These are phyloP conservation scores for Pelargonium exstipulatum DNA, from an alignment of 441 rosid species.

Conservation along the genomic window DNA sequence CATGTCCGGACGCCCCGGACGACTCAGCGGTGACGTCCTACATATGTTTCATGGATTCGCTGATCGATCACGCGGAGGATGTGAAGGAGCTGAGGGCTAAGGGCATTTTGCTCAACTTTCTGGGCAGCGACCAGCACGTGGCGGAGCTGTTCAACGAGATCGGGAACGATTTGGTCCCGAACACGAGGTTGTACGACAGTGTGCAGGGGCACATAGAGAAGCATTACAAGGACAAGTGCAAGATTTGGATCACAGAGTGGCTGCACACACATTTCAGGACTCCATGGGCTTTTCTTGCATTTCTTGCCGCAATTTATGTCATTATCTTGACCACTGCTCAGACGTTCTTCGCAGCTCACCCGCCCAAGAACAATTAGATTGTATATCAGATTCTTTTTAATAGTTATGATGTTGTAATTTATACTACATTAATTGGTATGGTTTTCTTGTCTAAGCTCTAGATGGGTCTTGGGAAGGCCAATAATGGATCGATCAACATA, in stretches of 20 bases:
- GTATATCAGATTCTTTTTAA: too few relatives aligned
- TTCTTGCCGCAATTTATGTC: slow-evolving; percentile 18
- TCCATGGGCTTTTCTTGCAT: slow-evolving; percentile 26
- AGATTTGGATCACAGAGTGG: slow-evolving; percentile 8
- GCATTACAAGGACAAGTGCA: background rate
- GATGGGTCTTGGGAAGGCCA: too few relatives aligned
- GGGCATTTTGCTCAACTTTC: slow-evolving; percentile 6
- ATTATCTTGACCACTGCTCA: slow-evolving; percentile 15
- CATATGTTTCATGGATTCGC: slow-evolving; percentile 20
- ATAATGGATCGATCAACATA: too few relatives aligned
- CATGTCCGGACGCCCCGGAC: slow-evolving; percentile 11
- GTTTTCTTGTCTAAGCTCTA: too few relatives aligned
- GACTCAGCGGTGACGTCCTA: slow-evolving; percentile 21
- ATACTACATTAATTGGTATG: too few relatives aligned
- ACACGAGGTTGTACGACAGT: background rate
- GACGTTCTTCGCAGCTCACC: slow-evolving; percentile 8
- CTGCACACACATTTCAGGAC: slow-evolving; percentile 15
- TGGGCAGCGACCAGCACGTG: slow-evolving; percentile 27
- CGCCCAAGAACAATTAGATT: background rate
- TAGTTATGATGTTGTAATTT: too few relatives aligned
- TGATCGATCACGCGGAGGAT: slow-evolving; percentile 24
- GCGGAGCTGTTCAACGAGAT: slow-evolving; percentile 24
- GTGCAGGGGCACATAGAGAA: slow-evolving; percentile 12
- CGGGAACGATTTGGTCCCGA: slow-evolving; percentile 20
- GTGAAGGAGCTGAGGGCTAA: slow-evolving; percentile 17